Conservation (phyloP, 1,284 basidiomycete species). For the Phlebopus sp. region DNA sequence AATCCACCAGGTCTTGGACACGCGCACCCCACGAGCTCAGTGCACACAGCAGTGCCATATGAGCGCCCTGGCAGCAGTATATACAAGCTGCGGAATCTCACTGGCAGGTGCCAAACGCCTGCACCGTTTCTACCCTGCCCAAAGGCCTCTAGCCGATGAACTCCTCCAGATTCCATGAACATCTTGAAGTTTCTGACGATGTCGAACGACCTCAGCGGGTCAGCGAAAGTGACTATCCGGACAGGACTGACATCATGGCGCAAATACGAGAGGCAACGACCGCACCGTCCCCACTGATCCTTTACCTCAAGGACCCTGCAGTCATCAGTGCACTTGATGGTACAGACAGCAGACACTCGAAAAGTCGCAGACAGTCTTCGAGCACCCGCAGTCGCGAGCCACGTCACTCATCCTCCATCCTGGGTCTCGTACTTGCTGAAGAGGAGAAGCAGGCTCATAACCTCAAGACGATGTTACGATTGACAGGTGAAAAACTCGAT, state of each 20-base stretch:
- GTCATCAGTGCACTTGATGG: slow-evolving; percentile 27
- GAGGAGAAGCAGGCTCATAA: slow-evolving; percentile 58
- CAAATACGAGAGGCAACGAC: slow-evolving; percentile 35
- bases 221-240: slow-evolving; percentile 2
- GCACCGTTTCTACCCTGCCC: slow-evolving; percentile 5
- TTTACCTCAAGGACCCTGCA: slow-evolving; percentile 31
- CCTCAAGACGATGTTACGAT: slow-evolving; percentile 53
- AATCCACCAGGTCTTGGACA: slow-evolving; percentile 13
- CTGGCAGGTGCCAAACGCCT: not conserved
- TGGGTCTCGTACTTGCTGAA: slow-evolving; percentile 50
- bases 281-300: slow-evolving; percentile 29
- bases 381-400: slow-evolving; percentile 25
- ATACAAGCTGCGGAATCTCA: slow-evolving; percentile 12
- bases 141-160: slow-evolving; percentile 15
- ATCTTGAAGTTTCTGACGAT: slow-evolving; percentile 21
- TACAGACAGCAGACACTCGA: slow-evolving; percentile 14
- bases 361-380: slow-evolving; percentile 23
- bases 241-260: slow-evolving; percentile 30
- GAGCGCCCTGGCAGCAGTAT: slow-evolving; percentile 4
- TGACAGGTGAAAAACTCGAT: slow-evolving; percentile 54
- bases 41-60: slow-evolving; percentile 12
- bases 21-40: slow-evolving; percentile 19
- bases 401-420: slow-evolving; percentile 18
- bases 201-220: slow-evolving; percentile 11
- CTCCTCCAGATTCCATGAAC: slow-evolving; percentile 31